Evolutionary conservation across 345 rosid species (phyloP), one percentile per base, ranked within the genome.

Genomic region (Mallotus nudiflorus): DNA sequence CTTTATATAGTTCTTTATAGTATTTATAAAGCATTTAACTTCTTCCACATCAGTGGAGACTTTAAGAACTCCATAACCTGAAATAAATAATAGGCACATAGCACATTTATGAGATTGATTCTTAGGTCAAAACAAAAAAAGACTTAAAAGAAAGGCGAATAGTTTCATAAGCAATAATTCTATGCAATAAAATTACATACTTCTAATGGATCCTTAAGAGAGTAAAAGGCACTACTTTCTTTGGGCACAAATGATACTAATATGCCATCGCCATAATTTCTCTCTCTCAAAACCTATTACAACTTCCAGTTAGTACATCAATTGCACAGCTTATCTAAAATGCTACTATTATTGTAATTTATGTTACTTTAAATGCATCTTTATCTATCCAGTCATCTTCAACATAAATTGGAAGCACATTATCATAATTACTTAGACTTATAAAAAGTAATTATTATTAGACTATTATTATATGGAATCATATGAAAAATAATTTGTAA

Each of bases 341-440:
- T 6, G 9, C 14, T 12, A 42, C 46, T 42, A n/a, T n/a, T 42
- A 12, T 12, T 8, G n/a, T 12, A 42, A 12, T 42, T n/a, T 42
- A 42, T 42, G 46, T 42, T 18, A 88, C 98, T 88, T 89, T 87
- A 62, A 95, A 95, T 18, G 99, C 99, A 87, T 95, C 99, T 85
- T 95, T 97, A 65, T 95, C 99, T 55, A 97, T 94, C 70, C 85
- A 79, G 78, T 94, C 98, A 82, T 94, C 98, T 45, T 97, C 98
- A 1, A 95, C 88, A 74, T 95, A 95, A 65, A 95, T 95, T 31
- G 99, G 99, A 42, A 95, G 92, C 65, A 95, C 96, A 15, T 90
- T 96, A 13, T 90, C 88, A 33, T 89, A 72, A 53, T 90, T 80
- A 64, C 62, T 82, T 27, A 94, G 81, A 9, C 91, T 97, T 94